Evolutionary conservation across 176 grass and related monocot species (phyloP), one percentile per base, ranked within the genome.

Genomic region (Saccharum officinarum): DNA sequence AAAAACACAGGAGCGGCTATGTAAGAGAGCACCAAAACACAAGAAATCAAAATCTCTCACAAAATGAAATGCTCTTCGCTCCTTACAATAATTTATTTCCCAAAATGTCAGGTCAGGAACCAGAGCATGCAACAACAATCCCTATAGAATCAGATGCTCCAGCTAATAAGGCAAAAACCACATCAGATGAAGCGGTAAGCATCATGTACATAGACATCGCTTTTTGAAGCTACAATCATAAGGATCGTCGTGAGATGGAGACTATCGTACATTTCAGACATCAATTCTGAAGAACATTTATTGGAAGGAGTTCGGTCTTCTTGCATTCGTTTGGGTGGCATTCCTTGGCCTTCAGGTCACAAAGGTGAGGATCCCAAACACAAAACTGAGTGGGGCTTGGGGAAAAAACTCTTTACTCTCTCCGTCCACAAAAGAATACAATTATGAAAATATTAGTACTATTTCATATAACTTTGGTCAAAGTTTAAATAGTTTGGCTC

Each of bases 71-170:
- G 11, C 23, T 50, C 22, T 71, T 60, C 17, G 47, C 61, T 14
- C 64, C 83, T 86, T 52, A 82, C 8, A 18, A 9, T 12, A 13
- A 3, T 13, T 14, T 4, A 23, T 11, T 8, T 26, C 22, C n/a
- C 16, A 52, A 63, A 31, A 12, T 81, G 81, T 62, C 87, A 91
- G 86, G n/a, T 57, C 76, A 95, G 80, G 65, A 89, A 63, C 44
- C 80, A 22, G 89, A 84, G 73, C 92, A 98, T 62, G 81, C 13
- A 40, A 82, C 31, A 57, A 64, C 76, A 11, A 45, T 98, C 37
- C 47, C 76, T 52, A 38, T 40, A 67, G 67, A 34, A 72, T 71
- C 85, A 7, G 63, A 9, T 41, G 41, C 38, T 37, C 20, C 40
- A 69, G 30, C 85, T 20, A 34, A 30, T 14, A 26, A 72, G 46